Evolutionary conservation across 306 rosid species (phyloP), one percentile per base, ranked within the genome.

Genomic region (Quercus dentata): DNA sequence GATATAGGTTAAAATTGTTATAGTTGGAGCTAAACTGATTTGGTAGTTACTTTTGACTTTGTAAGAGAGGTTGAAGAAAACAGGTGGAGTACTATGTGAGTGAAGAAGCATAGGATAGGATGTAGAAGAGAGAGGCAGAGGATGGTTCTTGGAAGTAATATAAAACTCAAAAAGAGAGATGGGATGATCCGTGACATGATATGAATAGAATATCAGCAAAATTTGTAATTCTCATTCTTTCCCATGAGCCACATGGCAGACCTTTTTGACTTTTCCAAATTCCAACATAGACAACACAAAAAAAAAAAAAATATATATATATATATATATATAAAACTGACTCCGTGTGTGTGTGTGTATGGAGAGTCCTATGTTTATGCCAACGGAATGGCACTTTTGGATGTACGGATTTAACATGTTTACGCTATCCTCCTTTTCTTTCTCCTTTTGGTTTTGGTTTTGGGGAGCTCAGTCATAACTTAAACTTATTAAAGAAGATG

Each of bases 341-440:
- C 44, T 38, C 2, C 7, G 8, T 35, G 46, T 38, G 46, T 8
- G 9, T 35, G 46, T 23, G 13, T 17, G 4, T 11, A 1, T 11
- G 14, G 54, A 6, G 21, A 5, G 28, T 38, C 80, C 73, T 55
- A 46, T 15, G 71, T 83, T 79, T 73, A 75, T 55, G 72, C 20
- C 58, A 71, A 71, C 65, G 69, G 78, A 84, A 77, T 77, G 69
- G 69, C 58, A 69, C 69, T 62, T 38, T 38, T 21, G 67, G 54
- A 30, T 46, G 31, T 73, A 56, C 59, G 30, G 73, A 77, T 58
- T 77, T 61, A 57, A 71, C 81, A 74, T 63, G 55, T 74, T 6
- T 23, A 28, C 38, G 54, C 54, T 63, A 62, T 74, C 77, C 73
- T 41, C 71, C 69, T 7, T 7, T 30, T 78, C 69, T 7, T 23